Base-by-base conservation (phyloP, 2,329 filamentous ascomycete genomes). In the Xenosphaeropsis pyriputrescens region DNA sequence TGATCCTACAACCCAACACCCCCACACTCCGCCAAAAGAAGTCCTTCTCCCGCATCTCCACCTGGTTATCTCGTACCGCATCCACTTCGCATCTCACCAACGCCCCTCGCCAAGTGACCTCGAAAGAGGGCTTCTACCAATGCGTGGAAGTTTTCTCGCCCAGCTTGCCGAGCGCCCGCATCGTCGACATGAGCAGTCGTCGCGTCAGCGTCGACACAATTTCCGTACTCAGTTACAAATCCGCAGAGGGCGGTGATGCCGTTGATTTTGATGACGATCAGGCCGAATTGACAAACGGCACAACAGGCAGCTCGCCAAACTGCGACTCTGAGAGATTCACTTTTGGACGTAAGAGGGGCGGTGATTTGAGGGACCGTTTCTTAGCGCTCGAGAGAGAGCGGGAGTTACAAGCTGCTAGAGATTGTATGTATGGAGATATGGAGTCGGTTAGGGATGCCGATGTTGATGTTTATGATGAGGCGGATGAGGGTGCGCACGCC, bases 1-100 rank as follows among this genome's bases (percentile, higher is more conserved):
- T 76, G 17, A 65, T 73, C 13, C 61, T 75, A 39, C 26, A 43
- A 26, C 37, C 43, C 12, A 42, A 38, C 2, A 67, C 68, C n/a
- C 72, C 72, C 6, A 70, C 71, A 2, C 51, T 78, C 43, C 62
- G 74, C 41, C 78, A 78, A 61, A 79, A 77, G 62, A 79, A 78
- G 50, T 76, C 73, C 0, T 78, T 79, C 50, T 73, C 72, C 8
- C 63, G 66, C 13, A 69, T 78, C 7, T 76, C 73, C 2, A 65
- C 55, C 45, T 78, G 73, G 72, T 59, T 78, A 18, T 72, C 69
- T 45, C 67, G 33, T 53, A 56, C 14, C 47, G 50, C 22, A 49
- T 39, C 34, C 47, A 58, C 29, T 14, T 12, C 26, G 12, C 22
- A 26, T 6, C 22, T 26, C 22, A 26, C 71, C 34, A 77, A 75